A percentile compares a stretch with the other conserved stretches of the same genome.
Conservation (phyloP, 352 stramenopile species). For the Pythium aristosporum region DNA sequence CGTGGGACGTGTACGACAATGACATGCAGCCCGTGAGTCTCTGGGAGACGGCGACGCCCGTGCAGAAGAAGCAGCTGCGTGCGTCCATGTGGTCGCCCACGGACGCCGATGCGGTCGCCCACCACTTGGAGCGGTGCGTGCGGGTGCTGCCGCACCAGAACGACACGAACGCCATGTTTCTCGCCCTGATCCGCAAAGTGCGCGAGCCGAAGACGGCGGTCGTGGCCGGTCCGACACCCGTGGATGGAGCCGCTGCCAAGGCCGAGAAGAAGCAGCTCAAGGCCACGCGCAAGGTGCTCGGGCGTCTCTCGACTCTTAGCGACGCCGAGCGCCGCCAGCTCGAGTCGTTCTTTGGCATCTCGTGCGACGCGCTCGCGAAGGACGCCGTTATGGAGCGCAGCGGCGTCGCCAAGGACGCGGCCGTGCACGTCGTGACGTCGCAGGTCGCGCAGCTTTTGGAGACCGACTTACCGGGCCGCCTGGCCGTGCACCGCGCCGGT, state of each 20-base stretch:
- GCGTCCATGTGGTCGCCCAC: constrained; percentile 85
- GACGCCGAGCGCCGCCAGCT: constrained; percentile 38
- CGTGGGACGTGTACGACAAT: constrained; percentile 64
- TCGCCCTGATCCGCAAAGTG: constrained; percentile 93
- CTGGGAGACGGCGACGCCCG: constrained; percentile 52
- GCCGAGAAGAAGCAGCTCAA: constrained; percentile 55
- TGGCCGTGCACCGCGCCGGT: constrained; percentile 67
- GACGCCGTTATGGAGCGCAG: constrained; percentile 56
- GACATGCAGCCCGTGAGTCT: constrained; percentile 41
- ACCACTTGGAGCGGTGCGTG: constrained; percentile 91
- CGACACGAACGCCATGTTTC: constrained; percentile 97
- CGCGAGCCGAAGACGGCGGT: constrained; percentile 25
- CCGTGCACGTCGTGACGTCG: constrained; percentile 64
- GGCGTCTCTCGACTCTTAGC: constrained; percentile 52
- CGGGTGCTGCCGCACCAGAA: constrained; percentile 97
- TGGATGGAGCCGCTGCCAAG: neutral
- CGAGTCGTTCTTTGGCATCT: constrained; percentile 41
- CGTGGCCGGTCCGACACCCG: constrained; percentile 33
- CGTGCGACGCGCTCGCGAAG: constrained; percentile 12
- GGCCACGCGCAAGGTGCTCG: constrained; percentile 53
- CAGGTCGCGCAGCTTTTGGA: constrained; percentile 48
- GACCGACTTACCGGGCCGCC: constrained; percentile 35
- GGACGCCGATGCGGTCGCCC: constrained; percentile 38
- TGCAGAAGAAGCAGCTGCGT: constrained; percentile 54
- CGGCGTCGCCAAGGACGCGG: constrained; percentile 66